A percentile compares a stretch with the other conserved stretches of the same genome.
phyloP scores from a whole-genome alignment of 495 filamentous ascomycete species.

The Penicillium steckii region DNA sequence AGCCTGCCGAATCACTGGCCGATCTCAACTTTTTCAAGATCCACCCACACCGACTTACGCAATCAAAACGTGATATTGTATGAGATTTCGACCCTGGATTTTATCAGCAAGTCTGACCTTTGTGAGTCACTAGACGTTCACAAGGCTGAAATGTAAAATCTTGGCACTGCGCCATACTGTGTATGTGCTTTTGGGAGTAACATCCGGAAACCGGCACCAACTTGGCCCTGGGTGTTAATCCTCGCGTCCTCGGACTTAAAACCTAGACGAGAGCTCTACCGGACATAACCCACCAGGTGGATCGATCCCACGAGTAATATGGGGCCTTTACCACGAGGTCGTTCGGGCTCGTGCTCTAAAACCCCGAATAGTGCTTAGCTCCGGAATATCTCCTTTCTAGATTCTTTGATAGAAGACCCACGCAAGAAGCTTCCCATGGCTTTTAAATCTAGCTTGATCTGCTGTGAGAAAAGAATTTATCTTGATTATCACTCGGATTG shows the following conservation, averaged over 20 bases:
- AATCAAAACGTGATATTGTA: background rate
- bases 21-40: background rate
- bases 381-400: background rate
- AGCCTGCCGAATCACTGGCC: background rate
- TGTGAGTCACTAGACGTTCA: background rate
- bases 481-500: background rate
- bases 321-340: conserved; percentile 1
- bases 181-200: background rate
- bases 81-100: background rate
- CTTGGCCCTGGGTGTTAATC: background rate
- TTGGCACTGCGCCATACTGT: background rate
- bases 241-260: conserved; percentile 8
- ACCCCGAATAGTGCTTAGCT: conserved; percentile 4
- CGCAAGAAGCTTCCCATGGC: conserved; percentile 3
- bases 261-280: background rate
- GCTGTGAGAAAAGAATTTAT: background rate
- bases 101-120: background rate
- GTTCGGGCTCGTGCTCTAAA: background rate
- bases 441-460: conserved; percentile 5
- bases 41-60: conserved; percentile 1
- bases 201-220: background rate
- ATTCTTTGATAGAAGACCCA: conserved; percentile 4
- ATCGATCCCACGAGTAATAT: conserved; percentile 5
- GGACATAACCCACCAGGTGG: conserved; percentile 8
- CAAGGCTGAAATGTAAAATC: background rate